Evolutionary conservation across 2,329 filamentous ascomycete genomes (phyloP), one percentile per base, ranked within the genome.

Genomic region (Chaetomiaceae sp.): DNA sequence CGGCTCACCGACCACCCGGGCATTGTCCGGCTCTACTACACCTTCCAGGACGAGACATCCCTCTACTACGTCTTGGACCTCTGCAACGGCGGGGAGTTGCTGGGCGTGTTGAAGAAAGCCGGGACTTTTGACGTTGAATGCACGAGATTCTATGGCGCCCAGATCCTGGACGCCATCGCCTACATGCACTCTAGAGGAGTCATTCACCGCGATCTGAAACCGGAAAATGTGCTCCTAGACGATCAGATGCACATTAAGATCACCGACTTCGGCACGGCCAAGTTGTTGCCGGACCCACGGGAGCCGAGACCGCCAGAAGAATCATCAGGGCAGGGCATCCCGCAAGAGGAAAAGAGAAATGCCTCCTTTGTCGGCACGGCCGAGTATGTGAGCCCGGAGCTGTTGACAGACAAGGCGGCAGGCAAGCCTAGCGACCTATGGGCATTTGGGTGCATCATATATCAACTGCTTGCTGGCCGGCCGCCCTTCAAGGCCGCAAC

Each of bases 371-470:
- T 98, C 34, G 93, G 93, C 30, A 98, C 93, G 0, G 93, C 93
- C 10, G 93, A 98, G 65, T 98, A 98, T 60, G 93, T 98, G 56
- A 97, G 93, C 61, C 93, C 93, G 0, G 93, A 98, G 65, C 75
- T 98, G n/a, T 73, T 98, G 45, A 95, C 88, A 24, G 89, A 95
- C 61, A 97, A 97, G 70, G 94, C 87, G 60, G 93, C 91, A 17
- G 96, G 91, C 72, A 98, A 97, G 69, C 88, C 91, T 35, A 97
- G 93, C 65, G 93, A 98, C 67, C 68, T 98, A 40, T 98, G 93
- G 93, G 93, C 93, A 2, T 98, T 95, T 70, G 93, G 93, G 9
- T 98, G 93, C 69, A 98, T 98, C 58, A 82, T 98, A 53, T 98
- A 95, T 65, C 93, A 98, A 65, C 77, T 98, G 20, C 73, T 98